Conservation (phyloP, 352 stramenopile genomes). For the Globisporangium yorkense region DNA sequence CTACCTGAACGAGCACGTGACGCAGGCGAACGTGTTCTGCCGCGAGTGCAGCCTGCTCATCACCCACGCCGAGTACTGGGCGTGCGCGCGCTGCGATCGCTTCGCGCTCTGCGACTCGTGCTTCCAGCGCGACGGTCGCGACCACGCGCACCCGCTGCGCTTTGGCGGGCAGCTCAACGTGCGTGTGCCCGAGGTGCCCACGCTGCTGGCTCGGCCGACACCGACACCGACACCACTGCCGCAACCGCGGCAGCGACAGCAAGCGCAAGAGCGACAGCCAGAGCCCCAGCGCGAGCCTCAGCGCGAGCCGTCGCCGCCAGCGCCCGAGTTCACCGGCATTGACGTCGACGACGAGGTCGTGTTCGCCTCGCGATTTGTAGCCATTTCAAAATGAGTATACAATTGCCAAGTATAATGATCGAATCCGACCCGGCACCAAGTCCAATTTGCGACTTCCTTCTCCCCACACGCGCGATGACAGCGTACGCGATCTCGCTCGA, state of each 20-base stretch:
- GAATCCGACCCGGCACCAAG: too few relatives aligned
- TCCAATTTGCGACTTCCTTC: background rate
- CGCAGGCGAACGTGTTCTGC: conserved; percentile 74
- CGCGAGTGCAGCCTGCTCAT: conserved; percentile 71
- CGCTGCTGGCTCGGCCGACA: background rate
- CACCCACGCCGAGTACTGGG: conserved; percentile 66
- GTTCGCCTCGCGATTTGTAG: too few relatives aligned
- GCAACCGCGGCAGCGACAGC: background rate
- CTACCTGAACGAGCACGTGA: conserved; percentile 74
- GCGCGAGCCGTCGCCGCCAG: too few relatives aligned
- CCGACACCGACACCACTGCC: too few relatives aligned
- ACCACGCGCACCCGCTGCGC: conserved; percentile 42
- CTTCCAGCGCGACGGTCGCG: conserved; percentile 32
- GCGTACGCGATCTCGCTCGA: conserved; percentile 56
- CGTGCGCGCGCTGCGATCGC: conserved; percentile 42
- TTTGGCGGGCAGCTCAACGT: conserved; percentile 25
- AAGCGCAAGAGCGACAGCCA: background rate
- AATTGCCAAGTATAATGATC: background rate
- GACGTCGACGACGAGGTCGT: background rate
- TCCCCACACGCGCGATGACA: background rate
- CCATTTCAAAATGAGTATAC: background rate
- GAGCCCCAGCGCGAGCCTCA: too few relatives aligned
- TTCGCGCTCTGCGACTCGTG: conserved; percentile 72
- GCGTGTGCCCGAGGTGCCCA: background rate
- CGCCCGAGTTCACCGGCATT: background rate